Evolutionary conservation across 2,329 filamentous ascomycete genomes (phyloP).

Genomic region (Westerdykella ornata): DNA sequence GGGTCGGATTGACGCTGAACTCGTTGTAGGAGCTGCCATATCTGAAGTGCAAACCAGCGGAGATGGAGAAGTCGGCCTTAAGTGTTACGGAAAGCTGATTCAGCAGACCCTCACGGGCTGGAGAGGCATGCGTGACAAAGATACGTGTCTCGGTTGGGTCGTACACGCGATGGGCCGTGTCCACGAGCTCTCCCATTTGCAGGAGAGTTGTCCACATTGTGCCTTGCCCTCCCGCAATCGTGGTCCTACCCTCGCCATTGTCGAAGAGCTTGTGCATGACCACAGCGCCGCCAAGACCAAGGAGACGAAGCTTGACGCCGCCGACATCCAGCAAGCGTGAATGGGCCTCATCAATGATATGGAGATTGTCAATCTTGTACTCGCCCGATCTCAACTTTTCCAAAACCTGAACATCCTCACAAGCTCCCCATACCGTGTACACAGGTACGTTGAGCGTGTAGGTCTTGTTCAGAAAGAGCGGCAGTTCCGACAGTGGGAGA

Average conservation of each 20-base stretch:
- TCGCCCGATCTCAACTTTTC: constrained; percentile 97
- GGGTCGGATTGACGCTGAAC: constrained; percentile 95
- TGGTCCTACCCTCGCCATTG: constrained; percentile 94
- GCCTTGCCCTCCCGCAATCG: constrained; percentile 94
- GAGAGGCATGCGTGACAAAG: constrained; percentile 94
- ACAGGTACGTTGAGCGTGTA: constrained; percentile 92
- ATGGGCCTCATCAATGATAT: constrained; percentile 97
- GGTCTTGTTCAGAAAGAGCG: constrained; percentile 78
- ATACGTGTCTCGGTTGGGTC: constrained; percentile 95
- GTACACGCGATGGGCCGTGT: constrained; percentile 96
- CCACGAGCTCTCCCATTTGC: constrained; percentile 96
- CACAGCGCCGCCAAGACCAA: constrained; percentile 89
- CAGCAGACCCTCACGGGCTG: constrained; percentile 88
- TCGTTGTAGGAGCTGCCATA: constrained; percentile 99
- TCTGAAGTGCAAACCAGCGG: constrained; percentile 93
- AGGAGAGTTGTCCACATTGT: constrained; percentile 99
- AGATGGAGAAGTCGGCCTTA: constrained; percentile 97
- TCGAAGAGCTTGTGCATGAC: constrained; percentile 99
- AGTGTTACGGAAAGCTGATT: constrained; percentile 97
- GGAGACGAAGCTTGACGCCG: constrained; percentile 87
- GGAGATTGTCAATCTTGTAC: constrained; percentile 94
- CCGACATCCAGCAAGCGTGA: constrained; percentile 92
- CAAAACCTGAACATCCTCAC: constrained; percentile 93
- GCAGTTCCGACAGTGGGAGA: constrained; percentile 85
- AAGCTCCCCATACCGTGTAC: constrained; percentile 98